Conservation (phyloP, 345 rosid genomes). For the Odontarrhena argentea region DNA sequence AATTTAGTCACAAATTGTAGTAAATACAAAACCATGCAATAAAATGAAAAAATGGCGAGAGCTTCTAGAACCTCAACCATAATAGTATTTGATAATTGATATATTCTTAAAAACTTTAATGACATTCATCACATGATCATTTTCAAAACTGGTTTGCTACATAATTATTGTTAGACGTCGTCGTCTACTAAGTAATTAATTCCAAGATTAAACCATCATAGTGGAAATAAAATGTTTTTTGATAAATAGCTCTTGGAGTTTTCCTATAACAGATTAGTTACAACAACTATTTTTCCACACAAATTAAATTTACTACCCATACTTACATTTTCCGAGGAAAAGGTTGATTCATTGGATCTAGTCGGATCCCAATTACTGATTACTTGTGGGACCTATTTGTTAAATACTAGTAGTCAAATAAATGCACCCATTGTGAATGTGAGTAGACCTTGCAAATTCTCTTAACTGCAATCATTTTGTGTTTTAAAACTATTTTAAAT, state of each 20-base stretch:
- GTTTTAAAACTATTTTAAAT: too few relatives aligned
- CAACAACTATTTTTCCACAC: constrained; percentile 20
- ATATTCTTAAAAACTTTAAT: constrained; percentile 1
- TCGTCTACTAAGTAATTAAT: constrained; percentile 13
- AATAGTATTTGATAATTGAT: neutral
- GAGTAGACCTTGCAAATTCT: too few relatives aligned
- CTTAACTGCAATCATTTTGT: too few relatives aligned
- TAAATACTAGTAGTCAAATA: neutral
- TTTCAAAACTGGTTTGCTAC: neutral
- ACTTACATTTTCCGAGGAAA: neutral
- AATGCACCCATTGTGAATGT: neutral
- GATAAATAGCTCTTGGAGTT: constrained; percentile 12
- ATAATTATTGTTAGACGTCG: constrained; percentile 14
- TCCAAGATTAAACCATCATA: neutral
- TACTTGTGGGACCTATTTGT: neutral
- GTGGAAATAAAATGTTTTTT: neutral
- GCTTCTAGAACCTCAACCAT: neutral
- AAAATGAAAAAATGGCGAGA: neutral
- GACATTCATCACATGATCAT: neutral
- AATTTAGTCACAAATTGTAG: too few relatives aligned
- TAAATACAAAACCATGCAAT: neutral
- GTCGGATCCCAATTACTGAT: neutral
- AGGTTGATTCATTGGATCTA: constrained; percentile 16
- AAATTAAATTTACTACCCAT: neutral
- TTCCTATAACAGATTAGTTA: constrained; percentile 7